These are phyloP conservation scores for Pseudocercospora musae DNA, from an alignment of 2,329 filamentous ascomycete species.

Conservation along the genomic window DNA sequence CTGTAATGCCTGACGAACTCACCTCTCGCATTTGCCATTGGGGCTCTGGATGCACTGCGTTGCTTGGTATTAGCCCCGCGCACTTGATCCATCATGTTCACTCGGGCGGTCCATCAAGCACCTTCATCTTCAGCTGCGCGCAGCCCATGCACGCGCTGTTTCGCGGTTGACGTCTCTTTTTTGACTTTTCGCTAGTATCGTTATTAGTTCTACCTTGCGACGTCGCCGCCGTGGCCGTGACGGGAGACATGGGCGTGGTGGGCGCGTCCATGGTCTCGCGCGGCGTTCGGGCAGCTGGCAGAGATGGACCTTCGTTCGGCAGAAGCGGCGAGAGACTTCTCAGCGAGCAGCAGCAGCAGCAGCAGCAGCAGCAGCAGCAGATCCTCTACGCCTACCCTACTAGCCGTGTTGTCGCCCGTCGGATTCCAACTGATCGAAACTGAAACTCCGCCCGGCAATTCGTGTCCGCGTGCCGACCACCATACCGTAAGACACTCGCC, in stretches of 20 bases:
- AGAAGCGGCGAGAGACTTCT: neutral
- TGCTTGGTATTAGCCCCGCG: too few relatives aligned
- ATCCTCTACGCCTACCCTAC: too few relatives aligned
- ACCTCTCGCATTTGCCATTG: slow-evolving; percentile 26
- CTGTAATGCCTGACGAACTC: slow-evolving; percentile 12
- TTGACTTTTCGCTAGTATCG: slow-evolving; percentile 8
- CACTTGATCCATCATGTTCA: slow-evolving; percentile 8
- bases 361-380: too few relatives aligned
- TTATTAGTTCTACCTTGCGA: neutral
- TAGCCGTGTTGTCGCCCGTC: neutral
- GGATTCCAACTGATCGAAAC: neutral
- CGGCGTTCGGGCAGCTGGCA: too few relatives aligned
- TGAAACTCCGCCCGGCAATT: neutral
- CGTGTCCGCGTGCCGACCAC: neutral
- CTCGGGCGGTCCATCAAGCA: neutral
- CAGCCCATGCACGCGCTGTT: slow-evolving; percentile 30
- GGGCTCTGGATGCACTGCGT: slow-evolving; percentile 20
- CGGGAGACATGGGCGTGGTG: slow-evolving; percentile 2
- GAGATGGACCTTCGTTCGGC: neutral
- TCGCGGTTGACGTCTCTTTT: slow-evolving; percentile 29
- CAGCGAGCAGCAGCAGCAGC: too few relatives aligned
- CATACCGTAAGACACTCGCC: too few relatives aligned
- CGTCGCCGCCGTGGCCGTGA: neutral
- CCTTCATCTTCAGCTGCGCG: slow-evolving; percentile 31
- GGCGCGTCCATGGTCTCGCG: neutral